Base-by-base conservation (phyloP, 1,284 basidiomycete species). In the Butyriboletus pseudospeciosus region DNA sequence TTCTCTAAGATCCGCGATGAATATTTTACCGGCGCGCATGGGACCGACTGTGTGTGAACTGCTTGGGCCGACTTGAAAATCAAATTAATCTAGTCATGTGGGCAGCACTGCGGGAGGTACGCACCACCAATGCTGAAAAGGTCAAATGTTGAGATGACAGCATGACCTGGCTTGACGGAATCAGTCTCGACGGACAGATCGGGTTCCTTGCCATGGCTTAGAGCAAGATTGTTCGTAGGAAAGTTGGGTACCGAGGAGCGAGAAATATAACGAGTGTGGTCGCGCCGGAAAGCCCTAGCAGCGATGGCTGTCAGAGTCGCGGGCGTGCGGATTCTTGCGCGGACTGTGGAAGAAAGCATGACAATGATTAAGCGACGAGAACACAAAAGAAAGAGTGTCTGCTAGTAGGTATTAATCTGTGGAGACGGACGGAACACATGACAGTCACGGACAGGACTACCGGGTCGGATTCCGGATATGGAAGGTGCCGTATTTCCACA, bases 141-240 rank as follows among this genome's bases (percentile, higher is more conserved):
- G 72, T 98, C 95, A 63, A 94, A 95, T 0, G 92, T 86, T 0
- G 88, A 91, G 51, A 98, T 95, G 58, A 97, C 94, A 1, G 94
- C 94, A 76, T 97, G 94, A 55, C 94, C 88, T n/a, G 82, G 76
- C 30, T 65, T 56, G 41, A 70, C 46, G 10, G 46, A 14, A 30
- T 57, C 51, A 1, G 52, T n/a, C 39, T 54, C 57, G 23, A 42
- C 43, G 16, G 55, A 40, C 2, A 52, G 26, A 17, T 58, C 51
- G 8, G 37, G 5, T 0, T 64, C 55, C 9, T 32, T 52, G 43
- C 42, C 10, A 14, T 47, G 50, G 30, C 37, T 50, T 0, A 54
- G 35, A 1, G 52, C 6, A 6, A 62, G 44, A 23, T 46, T 44
- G 47, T 52, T 56, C 0, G 55, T 58, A 32, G 64, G 60, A 34